Percentiles rank a stretch among this genome's conserved stretches.
These are phyloP conservation scores for Botrytis tulipae DNA, from an alignment of 2,329 filamentous ascomycete species.

Conservation along the genomic window DNA sequence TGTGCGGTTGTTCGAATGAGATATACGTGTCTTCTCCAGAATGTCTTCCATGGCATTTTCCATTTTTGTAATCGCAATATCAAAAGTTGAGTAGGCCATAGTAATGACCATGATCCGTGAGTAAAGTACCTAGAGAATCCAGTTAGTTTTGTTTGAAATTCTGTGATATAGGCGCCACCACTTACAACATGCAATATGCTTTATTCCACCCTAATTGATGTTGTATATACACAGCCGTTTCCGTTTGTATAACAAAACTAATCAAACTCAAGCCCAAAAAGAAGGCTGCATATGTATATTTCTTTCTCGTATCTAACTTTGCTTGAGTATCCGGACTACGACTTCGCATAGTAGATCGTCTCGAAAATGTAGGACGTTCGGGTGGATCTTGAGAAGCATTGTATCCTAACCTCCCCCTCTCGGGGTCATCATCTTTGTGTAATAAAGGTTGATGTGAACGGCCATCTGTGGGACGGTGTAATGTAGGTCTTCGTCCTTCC, in stretches of 20 bases:
- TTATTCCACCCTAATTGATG: constrained; percentile 92
- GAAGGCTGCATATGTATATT: constrained; percentile 82
- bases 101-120: constrained; percentile 86
- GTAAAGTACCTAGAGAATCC: constrained; percentile 67
- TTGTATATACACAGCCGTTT: constrained; percentile 93
- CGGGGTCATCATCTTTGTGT: constrained; percentile 34
- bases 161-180: constrained; percentile 17
- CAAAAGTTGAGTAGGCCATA: constrained; percentile 83
- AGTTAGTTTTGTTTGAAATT: constrained; percentile 14
- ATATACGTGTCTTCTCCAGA: constrained; percentile 74
- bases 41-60: constrained; percentile 74
- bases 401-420: constrained; percentile 38
- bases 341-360: constrained; percentile 71
- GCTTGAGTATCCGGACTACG: constrained; percentile 67
- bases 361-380: constrained; percentile 43
- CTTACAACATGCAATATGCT: constrained; percentile 97
- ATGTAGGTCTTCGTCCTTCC: constrained; percentile 43
- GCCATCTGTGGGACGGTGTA: constrained; percentile 41
- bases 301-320: constrained; percentile 66
- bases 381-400: constrained; percentile 29
- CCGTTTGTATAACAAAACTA: constrained; percentile 90
- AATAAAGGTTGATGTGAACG: constrained; percentile 42
- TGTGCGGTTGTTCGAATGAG: constrained; percentile 66
- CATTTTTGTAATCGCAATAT: constrained; percentile 78
- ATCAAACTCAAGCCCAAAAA: constrained; percentile 82